A percentile compares a stretch with the other conserved stretches of the same genome.
Evolutionary conservation across 352 stramenopile genomes (phyloP).

Genomic region (Pythium aristosporum): DNA sequence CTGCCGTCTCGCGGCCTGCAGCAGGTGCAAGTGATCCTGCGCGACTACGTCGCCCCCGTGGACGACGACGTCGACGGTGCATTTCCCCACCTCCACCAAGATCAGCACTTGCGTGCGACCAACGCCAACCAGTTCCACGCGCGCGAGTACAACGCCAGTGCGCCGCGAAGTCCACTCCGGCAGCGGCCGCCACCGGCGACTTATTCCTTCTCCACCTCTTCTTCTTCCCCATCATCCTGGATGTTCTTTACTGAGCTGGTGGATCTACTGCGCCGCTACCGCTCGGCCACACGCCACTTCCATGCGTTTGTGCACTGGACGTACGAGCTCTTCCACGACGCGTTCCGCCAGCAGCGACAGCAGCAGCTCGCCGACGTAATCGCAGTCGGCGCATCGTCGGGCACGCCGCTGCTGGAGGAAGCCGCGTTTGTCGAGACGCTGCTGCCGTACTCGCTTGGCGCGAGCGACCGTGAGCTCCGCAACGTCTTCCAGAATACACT

Average conservation of each 20-base stretch:
- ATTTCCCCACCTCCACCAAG: neutral
- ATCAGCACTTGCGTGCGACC: slow-evolving; percentile 30
- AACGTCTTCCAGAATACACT: slow-evolving; percentile 75
- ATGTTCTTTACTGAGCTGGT: slow-evolving; percentile 63
- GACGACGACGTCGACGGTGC: neutral
- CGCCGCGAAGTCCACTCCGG: slow-evolving; percentile 43
- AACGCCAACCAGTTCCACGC: slow-evolving; percentile 67
- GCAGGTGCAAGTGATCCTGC: slow-evolving; percentile 55
- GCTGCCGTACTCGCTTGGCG: slow-evolving; percentile 42
- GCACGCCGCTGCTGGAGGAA: slow-evolving; percentile 40
- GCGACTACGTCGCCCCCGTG: slow-evolving; percentile 25
- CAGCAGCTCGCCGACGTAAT: neutral
- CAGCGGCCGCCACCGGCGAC: neutral
- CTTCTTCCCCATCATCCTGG: slow-evolving; percentile 28
- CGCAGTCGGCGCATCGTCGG: neutral
- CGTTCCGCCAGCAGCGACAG: slow-evolving; percentile 17
- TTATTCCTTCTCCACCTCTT: neutral
- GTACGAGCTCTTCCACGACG: slow-evolving; percentile 48
- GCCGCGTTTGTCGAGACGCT: slow-evolving; percentile 45
- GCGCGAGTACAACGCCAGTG: slow-evolving; percentile 46
- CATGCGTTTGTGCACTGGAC: slow-evolving; percentile 58
- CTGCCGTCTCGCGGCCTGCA: slow-evolving; percentile 43
- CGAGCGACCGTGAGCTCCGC: slow-evolving; percentile 47
- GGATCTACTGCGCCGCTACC: slow-evolving; percentile 58
- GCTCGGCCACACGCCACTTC: slow-evolving; percentile 62